A percentile compares a stretch with the other conserved stretches of the same genome.
phyloP scores from a whole-genome alignment of 1,139 yeast genomes.

The Kluyveromyces sp. region DNA sequence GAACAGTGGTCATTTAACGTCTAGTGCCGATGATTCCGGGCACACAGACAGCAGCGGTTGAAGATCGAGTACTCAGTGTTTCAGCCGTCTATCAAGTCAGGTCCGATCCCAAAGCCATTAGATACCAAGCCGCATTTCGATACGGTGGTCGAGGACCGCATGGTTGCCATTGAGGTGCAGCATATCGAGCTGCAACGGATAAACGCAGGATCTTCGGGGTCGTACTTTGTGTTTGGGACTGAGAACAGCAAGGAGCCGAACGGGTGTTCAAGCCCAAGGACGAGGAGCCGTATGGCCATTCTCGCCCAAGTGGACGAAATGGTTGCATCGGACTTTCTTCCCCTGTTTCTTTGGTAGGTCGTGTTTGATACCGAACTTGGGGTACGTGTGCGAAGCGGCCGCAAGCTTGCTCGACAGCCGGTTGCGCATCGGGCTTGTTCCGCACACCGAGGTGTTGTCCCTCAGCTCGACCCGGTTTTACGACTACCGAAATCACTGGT shows the following conservation, averaged over 20 bases:
- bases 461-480: conserved; percentile 45
- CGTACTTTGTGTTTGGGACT: conserved; percentile 48
- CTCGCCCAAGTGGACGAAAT: conserved; percentile 75
- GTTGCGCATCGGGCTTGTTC: conserved; percentile 53
- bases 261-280: conserved; percentile 76
- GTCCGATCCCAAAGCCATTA: conserved; percentile 6
- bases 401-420: conserved; percentile 59
- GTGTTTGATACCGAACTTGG: conserved; percentile 65
- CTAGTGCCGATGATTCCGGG: background rate
- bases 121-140: background rate
- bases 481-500: conserved; percentile 15
- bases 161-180: conserved; percentile 35
- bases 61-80: conserved; percentile 49
- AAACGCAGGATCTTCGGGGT: conserved; percentile 63
- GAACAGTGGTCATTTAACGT: too few relatives aligned
- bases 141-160: conserved; percentile 34
- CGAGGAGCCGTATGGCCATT: conserved; percentile 74
- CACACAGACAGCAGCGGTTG: conserved; percentile 8
- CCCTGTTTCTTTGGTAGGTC: conserved; percentile 75
- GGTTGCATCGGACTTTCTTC: conserved; percentile 67
- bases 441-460: conserved; percentile 53
- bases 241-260: conserved; percentile 17
- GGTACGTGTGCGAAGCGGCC: conserved; percentile 66
- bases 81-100: conserved; percentile 31
- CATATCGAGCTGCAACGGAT: conserved; percentile 46